A percentile compares a stretch with the other conserved stretches of the same genome.
Conservation (phyloP, 331 rosid species). For the Rosa hybrid region DNA sequence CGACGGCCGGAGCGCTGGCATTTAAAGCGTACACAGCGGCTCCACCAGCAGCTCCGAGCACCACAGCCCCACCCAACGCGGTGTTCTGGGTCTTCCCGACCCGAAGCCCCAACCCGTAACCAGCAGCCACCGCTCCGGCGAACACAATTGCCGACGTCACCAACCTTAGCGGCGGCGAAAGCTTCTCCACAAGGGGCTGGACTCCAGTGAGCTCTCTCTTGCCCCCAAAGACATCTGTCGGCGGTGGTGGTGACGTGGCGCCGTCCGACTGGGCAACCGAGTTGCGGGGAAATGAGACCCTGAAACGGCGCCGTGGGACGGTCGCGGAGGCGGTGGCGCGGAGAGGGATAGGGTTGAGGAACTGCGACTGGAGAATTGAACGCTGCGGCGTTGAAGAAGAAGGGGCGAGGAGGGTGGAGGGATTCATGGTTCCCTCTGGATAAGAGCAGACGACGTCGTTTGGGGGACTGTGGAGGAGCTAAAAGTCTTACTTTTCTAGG, state of each 20-base stretch:
- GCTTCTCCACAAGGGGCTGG: slow-evolving; percentile 60
- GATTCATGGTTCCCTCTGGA: slow-evolving; percentile 52
- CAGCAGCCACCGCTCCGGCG: slow-evolving; percentile 83
- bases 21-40: slow-evolving; percentile 72
- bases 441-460: slow-evolving; percentile 44
- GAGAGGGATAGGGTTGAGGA: slow-evolving; percentile 44
- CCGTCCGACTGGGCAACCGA: slow-evolving; percentile 35
- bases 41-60: slow-evolving; percentile 72
- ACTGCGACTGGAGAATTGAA: slow-evolving; percentile 42
- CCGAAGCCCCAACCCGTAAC: slow-evolving; percentile 73
- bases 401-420: slow-evolving; percentile 54
- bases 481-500: neutral
- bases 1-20: slow-evolving; percentile 79
- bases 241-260: slow-evolving; percentile 25
- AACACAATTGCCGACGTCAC: slow-evolving; percentile 74
- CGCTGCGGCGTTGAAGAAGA: slow-evolving; percentile 39
- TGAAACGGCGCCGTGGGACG: slow-evolving; percentile 60
- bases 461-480: neutral
- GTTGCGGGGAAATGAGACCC: slow-evolving; percentile 59
- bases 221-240: slow-evolving; percentile 39
- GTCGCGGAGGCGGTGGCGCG: slow-evolving; percentile 24
- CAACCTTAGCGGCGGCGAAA: slow-evolving; percentile 67
- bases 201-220: slow-evolving; percentile 74
- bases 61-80: slow-evolving; percentile 83
- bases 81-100: slow-evolving; percentile 61